Evolutionary conservation across 2,329 filamentous ascomycete genomes (phyloP).

Genomic region (Botrytis paeoniae): DNA sequence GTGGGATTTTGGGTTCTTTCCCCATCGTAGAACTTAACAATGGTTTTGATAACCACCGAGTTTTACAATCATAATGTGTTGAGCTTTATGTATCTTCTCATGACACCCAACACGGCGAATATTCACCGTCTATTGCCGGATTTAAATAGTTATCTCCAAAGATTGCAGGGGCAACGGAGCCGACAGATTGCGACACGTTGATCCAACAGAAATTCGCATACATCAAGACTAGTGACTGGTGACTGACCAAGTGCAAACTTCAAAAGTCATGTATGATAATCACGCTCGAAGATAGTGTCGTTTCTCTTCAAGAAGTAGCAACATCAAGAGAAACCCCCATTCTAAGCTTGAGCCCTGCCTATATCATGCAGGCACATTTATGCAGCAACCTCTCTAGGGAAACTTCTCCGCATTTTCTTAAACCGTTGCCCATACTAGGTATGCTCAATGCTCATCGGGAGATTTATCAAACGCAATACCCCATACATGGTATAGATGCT

Average conservation of each 20-base stretch:
- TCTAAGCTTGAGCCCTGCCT: not conserved
- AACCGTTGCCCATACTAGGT: not conserved
- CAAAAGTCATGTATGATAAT: not conserved
- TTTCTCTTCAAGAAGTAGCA: not conserved
- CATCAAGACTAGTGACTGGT: not conserved
- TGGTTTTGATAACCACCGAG: not conserved
- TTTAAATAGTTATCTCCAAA: constrained; percentile 7
- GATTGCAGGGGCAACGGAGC: constrained; percentile 1
- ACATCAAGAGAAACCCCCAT: not conserved
- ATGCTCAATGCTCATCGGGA: not conserved
- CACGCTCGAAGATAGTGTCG: not conserved
- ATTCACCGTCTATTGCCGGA: not conserved
- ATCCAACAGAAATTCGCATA: not conserved
- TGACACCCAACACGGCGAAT: not conserved
- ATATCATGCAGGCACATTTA: constrained; percentile 2
- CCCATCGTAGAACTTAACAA: not conserved
- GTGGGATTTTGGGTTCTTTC: not conserved
- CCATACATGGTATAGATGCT: not conserved
- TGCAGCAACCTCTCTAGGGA: not conserved
- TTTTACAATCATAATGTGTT: not conserved
- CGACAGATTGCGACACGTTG: not conserved
- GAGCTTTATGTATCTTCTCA: not conserved
- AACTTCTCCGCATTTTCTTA: constrained; percentile 5
- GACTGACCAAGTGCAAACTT: not conserved
- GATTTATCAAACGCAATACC: not conserved